A percentile compares a stretch with the other conserved stretches of the same genome.
Evolutionary conservation across 2,329 filamentous ascomycete species (phyloP).

Genomic region (Fusarium protoensiforme): DNA sequence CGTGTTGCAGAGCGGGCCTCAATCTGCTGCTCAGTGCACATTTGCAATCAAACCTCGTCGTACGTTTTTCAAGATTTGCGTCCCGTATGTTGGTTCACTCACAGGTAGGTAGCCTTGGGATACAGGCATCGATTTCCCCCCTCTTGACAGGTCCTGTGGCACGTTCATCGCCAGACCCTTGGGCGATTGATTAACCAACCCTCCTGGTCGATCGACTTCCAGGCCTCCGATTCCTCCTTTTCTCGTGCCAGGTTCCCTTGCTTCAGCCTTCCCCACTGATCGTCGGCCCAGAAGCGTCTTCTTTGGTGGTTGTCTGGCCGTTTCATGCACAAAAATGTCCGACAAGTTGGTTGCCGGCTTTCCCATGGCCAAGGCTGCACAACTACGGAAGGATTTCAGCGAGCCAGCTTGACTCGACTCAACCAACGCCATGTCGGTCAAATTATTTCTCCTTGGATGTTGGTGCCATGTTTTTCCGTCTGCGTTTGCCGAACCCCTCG

Average conservation of each 20-base stretch:
- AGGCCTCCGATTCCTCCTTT: conserved; percentile 5
- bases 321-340: conserved; percentile 26
- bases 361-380: not conserved
- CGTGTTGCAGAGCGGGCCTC: not conserved
- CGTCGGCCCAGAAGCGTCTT: not conserved
- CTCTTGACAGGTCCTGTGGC: not conserved
- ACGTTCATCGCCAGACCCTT: conserved; percentile 26
- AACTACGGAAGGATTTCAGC: not conserved
- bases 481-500: not conserved
- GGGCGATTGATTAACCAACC: conserved; percentile 9
- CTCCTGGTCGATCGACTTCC: not conserved
- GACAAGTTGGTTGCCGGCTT: not conserved
- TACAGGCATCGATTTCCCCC: not conserved
- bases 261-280: conserved; percentile 16
- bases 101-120: not conserved
- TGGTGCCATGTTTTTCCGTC: not conserved
- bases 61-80: conserved; percentile 14
- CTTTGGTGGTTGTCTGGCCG: conserved; percentile 1
- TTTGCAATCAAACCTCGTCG: conserved; percentile 9
- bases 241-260: not conserved
- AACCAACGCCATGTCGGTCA: not conserved
- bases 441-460: not conserved
- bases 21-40: not conserved
- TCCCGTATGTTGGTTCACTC: not conserved
- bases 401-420: not conserved